Base-by-base conservation (phyloP, 1,284 basidiomycete genomes). In the Ganoderma sp. region DNA sequence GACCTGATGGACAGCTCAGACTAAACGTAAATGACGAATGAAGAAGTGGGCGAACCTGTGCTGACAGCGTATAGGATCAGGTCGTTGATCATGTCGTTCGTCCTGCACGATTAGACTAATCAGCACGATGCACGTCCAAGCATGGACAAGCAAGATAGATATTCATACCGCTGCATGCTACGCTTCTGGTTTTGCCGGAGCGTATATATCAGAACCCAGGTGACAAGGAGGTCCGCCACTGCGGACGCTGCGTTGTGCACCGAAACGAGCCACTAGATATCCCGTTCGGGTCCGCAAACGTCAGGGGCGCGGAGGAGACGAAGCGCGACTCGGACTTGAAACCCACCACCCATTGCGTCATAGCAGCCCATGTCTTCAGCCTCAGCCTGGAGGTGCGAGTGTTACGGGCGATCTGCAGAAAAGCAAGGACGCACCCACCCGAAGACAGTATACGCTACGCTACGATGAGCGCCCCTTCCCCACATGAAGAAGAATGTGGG, bases 231-330 rank as follows among this genome's bases (percentile, higher is more conserved):
- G 42, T 65, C 64, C 12, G 64, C 57, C 4, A 65, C 56, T 7
- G 64, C 58, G n/a, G 64, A 65, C 3, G 57, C 57, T 3, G 56
- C 56, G n/a, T 58, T 65, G 37, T 65, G 64, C 43, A 60, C 43
- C 8, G 64, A 58, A 10, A 65, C 43, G 12, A 65, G 42, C 42
- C 43, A 65, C 64, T 65, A 25, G n/a, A 52, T 28, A 6, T 14
- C 22, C 37, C 37, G 6, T 8, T 39, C 48, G 25, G 48, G 12
- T 2, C 48, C 10, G 12, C 10, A 25, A 25, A 25, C 9, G 48
- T 52, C 4, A 52, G 48, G 12, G 48, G 12, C n/a, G 4, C 12
- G 25, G 7, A 14, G 48, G 10, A 12, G 22, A 22, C 22, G 14
- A n/a, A 50, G 12, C 12, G 25, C 22, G 10, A 10, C 22, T 14